A percentile compares a stretch with the other conserved stretches of the same genome.
phyloP scores from a whole-genome alignment of 176 grass and related monocot species.

The Pharus latifolius region DNA sequence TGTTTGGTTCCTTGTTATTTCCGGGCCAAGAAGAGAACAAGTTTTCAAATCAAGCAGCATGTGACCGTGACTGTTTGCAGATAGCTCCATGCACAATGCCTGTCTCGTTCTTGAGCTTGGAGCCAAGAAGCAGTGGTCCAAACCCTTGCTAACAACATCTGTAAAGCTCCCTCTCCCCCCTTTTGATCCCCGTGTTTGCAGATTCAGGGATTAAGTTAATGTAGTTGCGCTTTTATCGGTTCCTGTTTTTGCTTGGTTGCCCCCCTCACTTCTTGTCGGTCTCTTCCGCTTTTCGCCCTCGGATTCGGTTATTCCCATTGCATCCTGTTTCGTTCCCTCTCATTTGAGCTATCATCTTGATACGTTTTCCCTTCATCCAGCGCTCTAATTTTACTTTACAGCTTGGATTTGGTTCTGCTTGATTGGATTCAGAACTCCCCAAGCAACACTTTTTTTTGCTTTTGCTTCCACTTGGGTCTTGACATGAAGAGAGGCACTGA shows the following conservation, averaged over 20 bases:
- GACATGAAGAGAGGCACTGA: neutral
- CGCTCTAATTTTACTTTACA: neutral
- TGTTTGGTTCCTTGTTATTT: neutral
- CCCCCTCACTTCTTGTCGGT: constrained; percentile 29
- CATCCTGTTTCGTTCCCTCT: constrained; percentile 17
- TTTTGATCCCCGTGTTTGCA: constrained; percentile 39
- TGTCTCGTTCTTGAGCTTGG: constrained; percentile 41
- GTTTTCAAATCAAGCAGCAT: constrained; percentile 40
- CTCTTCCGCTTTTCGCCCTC: constrained; percentile 15
- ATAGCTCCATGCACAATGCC: constrained; percentile 34
- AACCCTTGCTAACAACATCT: constrained; percentile 29
- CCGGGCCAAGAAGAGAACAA: constrained; percentile 29
- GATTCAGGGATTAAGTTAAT: constrained; percentile 21
- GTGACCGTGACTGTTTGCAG: constrained; percentile 29
- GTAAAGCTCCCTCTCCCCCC: constrained; percentile 3
- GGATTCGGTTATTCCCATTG: constrained; percentile 22
- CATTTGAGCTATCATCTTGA: constrained; percentile 16
- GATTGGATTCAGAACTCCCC: neutral
- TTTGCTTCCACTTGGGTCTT: neutral
- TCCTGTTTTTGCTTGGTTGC: constrained; percentile 6
- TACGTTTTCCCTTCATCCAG: neutral
- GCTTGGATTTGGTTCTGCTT: neutral
- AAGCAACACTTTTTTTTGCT: neutral
- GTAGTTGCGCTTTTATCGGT: constrained; percentile 13
- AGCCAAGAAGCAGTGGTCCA: constrained; percentile 32